Percentiles rank a stretch among this genome's conserved stretches.
Conservation (phyloP, 2,329 filamentous ascomycete genomes). For the Aspergillus caelatus region DNA sequence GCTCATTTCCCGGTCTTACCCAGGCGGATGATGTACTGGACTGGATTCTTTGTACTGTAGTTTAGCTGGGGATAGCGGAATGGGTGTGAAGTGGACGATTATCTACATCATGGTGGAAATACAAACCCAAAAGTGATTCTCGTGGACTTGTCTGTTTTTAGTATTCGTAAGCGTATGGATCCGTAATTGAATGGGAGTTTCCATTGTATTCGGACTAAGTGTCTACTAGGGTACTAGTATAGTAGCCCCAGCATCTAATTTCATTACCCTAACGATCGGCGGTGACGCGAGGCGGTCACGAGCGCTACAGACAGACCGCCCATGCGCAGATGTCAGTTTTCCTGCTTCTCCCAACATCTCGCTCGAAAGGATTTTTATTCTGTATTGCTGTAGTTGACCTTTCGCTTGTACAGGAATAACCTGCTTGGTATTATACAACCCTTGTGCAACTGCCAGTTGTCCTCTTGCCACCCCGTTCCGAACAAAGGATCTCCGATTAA, state of each 20-base stretch:
- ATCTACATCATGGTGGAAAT: conserved; percentile 13
- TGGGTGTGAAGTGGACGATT: conserved; percentile 12
- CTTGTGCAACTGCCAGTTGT: background rate
- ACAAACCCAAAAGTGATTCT: conserved; percentile 21
- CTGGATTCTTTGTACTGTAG: conserved; percentile 32
- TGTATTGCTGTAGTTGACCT: background rate
- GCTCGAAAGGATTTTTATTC: background rate
- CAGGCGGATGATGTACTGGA: conserved; percentile 21
- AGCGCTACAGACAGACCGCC: conserved; percentile 2
- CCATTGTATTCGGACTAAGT: background rate
- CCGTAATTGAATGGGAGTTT: too few relatives aligned
- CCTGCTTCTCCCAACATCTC: background rate
- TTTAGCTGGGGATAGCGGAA: conserved; percentile 25
- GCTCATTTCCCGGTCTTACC: conserved; percentile 17
- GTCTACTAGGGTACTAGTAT: background rate
- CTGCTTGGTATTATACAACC: background rate
- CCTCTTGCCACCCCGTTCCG: background rate
- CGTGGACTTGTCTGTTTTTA: background rate
- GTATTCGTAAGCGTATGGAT: background rate
- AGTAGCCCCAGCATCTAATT: background rate
- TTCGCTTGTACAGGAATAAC: background rate
- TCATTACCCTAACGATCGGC: background rate
- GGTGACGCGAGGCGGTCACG: conserved; percentile 6
- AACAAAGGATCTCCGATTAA: background rate
- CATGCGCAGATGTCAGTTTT: background rate